Percentiles rank a stretch among this genome's conserved stretches.
Evolutionary conservation across 2,329 filamentous ascomycete genomes (phyloP).

Genomic region (Pezizomycotina sp.): DNA sequence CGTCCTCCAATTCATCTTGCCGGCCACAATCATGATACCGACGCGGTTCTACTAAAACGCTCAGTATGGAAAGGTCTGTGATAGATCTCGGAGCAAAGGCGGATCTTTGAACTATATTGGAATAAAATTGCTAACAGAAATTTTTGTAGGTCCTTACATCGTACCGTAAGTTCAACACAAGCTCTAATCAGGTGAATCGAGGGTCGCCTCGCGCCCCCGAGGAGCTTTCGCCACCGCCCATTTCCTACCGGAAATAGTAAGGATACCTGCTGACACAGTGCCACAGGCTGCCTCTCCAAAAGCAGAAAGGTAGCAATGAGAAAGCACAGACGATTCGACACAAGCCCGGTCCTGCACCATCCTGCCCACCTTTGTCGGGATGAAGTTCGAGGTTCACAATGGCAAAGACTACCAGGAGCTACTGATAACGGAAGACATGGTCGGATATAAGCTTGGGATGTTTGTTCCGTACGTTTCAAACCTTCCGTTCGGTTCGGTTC

Average conservation of each 20-base stretch:
- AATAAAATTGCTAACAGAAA: slow-evolving; percentile 23
- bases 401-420: slow-evolving; percentile 75
- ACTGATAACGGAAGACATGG: slow-evolving; percentile 84
- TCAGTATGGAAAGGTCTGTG: slow-evolving; percentile 73
- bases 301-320: slow-evolving; percentile 45
- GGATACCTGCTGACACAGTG: slow-evolving; percentile 28
- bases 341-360: slow-evolving; percentile 80
- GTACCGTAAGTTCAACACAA: slow-evolving; percentile 43
- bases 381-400: slow-evolving; percentile 82
- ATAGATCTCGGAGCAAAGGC: neutral
- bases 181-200: too few species aligned
- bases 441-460: slow-evolving; percentile 85
- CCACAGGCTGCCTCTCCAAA: slow-evolving; percentile 29
- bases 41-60: slow-evolving; percentile 53
- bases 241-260: slow-evolving; percentile 8
- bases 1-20: neutral
- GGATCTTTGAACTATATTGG: neutral
- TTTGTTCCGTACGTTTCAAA: slow-evolving; percentile 57
- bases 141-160: slow-evolving; percentile 45
- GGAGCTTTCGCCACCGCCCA: slow-evolving; percentile 16
- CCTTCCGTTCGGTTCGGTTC: slow-evolving; percentile 1
- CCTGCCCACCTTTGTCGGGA: slow-evolving; percentile 76
- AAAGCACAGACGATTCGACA: slow-evolving; percentile 61
- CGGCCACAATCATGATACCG: slow-evolving; percentile 42
- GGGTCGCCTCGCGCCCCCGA: neutral